Evolutionary conservation across 1,139 yeast genomes (phyloP), one percentile per base, ranked within the genome.

Genomic region (Blastobotrys buckinghamii): DNA sequence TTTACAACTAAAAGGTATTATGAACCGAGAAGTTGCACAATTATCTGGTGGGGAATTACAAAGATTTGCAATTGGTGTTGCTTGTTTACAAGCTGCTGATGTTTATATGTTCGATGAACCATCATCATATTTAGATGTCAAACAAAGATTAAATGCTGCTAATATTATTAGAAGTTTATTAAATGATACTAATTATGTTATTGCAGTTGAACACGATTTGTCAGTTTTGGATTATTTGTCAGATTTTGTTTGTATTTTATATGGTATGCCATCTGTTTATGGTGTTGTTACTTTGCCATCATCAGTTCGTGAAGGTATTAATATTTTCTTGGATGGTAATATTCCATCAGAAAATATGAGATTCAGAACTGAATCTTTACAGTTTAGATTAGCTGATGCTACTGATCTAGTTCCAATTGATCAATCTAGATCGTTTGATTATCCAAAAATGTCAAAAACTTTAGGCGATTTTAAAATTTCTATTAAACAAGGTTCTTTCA

Each of bases 61-160:
- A 75, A 84, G 98, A 75, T 92, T 92, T 67, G 97, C 98, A 44
- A 84, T 92, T 67, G 98, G 94, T 61, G 83, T 92, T 88, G 86
- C 97, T 17, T 88, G 96, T 75, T 90, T 90, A 43, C 97, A 92
- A 72, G 76, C 75, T 34, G 97, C 97, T 50, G 87, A 89, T 62
- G 97, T 92, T 44, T 92, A 92, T 72, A 92, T 92, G 98, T 92
- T 92, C 69, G 98, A 92, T 73, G 98, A 92, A 74, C 98, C 98
- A 46, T 90, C 97, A 26, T 92, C 98, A 13, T 92, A 92, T 72
- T 75, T 92, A 69, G 98, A 92, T 78, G 97, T 92, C 57, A 92
- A 92, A 73, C 98, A 92, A 73, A 92, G 98, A 81, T 80, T 92
- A 69, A 86, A 94, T 65, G 98, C 98, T 50, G 98, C 98, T 51